phyloP scores from a whole-genome alignment of 345 rosid species.

The Bruguiera sexangula region DNA sequence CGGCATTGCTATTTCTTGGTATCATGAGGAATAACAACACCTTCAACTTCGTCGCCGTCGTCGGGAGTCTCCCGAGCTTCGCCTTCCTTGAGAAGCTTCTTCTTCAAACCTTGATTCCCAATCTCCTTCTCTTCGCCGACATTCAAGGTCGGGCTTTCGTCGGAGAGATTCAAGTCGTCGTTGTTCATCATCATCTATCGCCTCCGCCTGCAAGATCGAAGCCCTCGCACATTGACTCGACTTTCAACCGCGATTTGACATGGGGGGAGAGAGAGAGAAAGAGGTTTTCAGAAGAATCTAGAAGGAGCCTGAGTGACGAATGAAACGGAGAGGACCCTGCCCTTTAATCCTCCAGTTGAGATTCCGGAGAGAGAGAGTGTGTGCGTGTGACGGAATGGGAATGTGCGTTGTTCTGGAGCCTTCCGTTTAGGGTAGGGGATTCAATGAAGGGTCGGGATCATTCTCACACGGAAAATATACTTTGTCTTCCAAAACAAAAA shows the following conservation, averaged over 20 bases:
- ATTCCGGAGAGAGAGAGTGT: too few relatives aligned
- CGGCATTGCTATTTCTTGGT: too few relatives aligned
- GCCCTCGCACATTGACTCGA: conserved; percentile 13
- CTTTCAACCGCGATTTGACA: neutral
- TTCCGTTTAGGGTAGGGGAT: too few relatives aligned
- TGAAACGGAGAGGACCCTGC: too few relatives aligned
- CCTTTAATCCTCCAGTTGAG: too few relatives aligned
- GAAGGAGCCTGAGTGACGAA: too few relatives aligned
- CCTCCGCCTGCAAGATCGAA: conserved; percentile 18
- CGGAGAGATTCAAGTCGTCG: conserved; percentile 6
- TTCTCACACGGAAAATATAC: too few relatives aligned
- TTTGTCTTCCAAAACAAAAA: too few relatives aligned
- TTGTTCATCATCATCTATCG: conserved; percentile 13
- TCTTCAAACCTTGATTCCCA: conserved; percentile 69
- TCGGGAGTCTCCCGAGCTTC: conserved; percentile 69
- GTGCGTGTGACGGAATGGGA: too few relatives aligned
- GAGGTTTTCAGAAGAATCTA: neutral
- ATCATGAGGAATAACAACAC: conserved; percentile 20
- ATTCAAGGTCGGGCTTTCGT: neutral
- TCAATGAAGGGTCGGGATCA: too few relatives aligned
- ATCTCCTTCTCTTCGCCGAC: conserved; percentile 55
- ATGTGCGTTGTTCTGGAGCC: too few relatives aligned
- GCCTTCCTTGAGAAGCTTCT: conserved; percentile 78
- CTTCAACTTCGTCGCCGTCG: conserved; percentile 83
- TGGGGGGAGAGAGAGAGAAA: too few relatives aligned